These are phyloP conservation scores for Neurospora africana DNA, from an alignment of 495 filamentous ascomycete genomes.

Conservation along the genomic window DNA sequence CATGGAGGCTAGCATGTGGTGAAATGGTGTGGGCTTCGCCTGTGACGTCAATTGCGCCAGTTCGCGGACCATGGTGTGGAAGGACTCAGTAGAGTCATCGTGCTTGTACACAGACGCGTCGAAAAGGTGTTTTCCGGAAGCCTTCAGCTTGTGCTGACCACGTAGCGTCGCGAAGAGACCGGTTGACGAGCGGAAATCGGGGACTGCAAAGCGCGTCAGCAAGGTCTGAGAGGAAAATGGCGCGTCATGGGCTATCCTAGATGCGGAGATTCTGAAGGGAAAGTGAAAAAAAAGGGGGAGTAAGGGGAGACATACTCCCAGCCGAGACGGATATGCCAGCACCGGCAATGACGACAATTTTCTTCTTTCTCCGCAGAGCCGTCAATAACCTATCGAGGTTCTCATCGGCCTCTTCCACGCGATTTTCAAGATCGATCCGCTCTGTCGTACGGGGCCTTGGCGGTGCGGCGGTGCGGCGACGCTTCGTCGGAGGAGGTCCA, in stretches of 20 bases:
- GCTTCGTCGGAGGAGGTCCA: constrained; percentile 61
- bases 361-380: constrained; percentile 76
- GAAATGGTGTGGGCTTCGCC: constrained; percentile 78
- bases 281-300: background rate
- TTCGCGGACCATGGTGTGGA: constrained; percentile 91
- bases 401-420: constrained; percentile 32
- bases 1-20: constrained; percentile 84
- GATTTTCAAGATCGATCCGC: constrained; percentile 57
- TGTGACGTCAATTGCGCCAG: constrained; percentile 64
- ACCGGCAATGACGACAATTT: constrained; percentile 93
- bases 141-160: constrained; percentile 78
- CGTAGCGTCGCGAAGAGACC: constrained; percentile 79
- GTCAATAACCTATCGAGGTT: constrained; percentile 60
- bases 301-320: constrained; percentile 59
- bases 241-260: background rate
- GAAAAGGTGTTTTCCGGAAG: constrained; percentile 90
- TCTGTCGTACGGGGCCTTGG: constrained; percentile 66
- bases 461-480: constrained; percentile 50
- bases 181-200: constrained; percentile 85
- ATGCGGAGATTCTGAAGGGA: background rate
- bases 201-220: constrained; percentile 49
- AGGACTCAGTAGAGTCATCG: constrained; percentile 72
- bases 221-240: background rate
- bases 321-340: constrained; percentile 95
- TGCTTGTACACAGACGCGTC: constrained; percentile 95